These are phyloP conservation scores for Trichoderma sp. DNA, from an alignment of 2,329 filamentous ascomycete genomes.

Conservation along the genomic window DNA sequence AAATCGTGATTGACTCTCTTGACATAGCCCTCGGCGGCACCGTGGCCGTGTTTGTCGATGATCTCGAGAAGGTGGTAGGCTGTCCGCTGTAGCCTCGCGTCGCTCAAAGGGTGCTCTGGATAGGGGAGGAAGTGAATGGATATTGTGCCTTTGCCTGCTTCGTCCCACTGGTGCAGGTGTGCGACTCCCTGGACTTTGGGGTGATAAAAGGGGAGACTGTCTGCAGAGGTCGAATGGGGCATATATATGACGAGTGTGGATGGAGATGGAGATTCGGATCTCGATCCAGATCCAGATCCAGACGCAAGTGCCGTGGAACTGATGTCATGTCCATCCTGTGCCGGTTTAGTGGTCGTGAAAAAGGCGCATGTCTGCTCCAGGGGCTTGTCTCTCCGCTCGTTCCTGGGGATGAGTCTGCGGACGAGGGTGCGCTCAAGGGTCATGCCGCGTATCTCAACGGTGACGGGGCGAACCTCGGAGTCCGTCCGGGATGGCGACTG, in stretches of 20 bases:
- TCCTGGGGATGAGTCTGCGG: conserved; percentile 78
- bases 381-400: conserved; percentile 71
- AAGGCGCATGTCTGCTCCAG: conserved; percentile 83
- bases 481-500: neutral
- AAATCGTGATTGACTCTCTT: conserved; percentile 85
- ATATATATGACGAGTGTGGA: conserved; percentile 67
- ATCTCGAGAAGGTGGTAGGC: conserved; percentile 68
- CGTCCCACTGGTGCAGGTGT: conserved; percentile 69
- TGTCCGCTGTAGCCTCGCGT: conserved; percentile 62
- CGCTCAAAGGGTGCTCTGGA: conserved; percentile 29
- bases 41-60: conserved; percentile 73
- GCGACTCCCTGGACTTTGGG: conserved; percentile 73
- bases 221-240: conserved; percentile 65
- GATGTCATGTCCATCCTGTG: neutral
- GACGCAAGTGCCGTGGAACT: conserved; percentile 26
- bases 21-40: conserved; percentile 62
- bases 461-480: conserved; percentile 1
- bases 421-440: conserved; percentile 65
- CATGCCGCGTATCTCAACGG: conserved; percentile 30
- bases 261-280: neutral
- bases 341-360: conserved; percentile 46
- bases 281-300: neutral
- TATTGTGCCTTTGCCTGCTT: conserved; percentile 45
- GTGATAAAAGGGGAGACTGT: conserved; percentile 83
- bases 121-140: conserved; percentile 65